Conservation (phyloP, 768 basidiomycete species). For the Cystofilobasidium macerans region DNA sequence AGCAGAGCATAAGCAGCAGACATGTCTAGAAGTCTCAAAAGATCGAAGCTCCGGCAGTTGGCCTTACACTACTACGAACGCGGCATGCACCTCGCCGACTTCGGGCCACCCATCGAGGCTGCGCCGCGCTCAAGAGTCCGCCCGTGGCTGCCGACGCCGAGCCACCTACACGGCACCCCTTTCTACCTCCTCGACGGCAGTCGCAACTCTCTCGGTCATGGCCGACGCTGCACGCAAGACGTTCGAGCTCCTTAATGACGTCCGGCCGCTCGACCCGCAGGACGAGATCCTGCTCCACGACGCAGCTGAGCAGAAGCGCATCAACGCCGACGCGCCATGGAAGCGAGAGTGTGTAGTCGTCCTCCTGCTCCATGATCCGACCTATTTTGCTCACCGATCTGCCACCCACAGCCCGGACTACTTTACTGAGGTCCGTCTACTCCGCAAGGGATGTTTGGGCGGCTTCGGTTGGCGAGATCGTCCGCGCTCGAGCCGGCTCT, state of each 20-base stretch:
- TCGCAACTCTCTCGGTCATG: constrained; percentile 12
- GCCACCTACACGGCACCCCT: too few relatives aligned
- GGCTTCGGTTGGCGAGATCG: not conserved
- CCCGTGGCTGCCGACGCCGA: too few relatives aligned
- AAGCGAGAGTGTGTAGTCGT: constrained; percentile 55
- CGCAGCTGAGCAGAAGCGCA: constrained; percentile 40
- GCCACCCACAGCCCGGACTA: constrained; percentile 40
- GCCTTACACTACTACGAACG: too few relatives aligned
- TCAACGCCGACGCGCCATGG: constrained; percentile 70
- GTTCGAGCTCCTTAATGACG: constrained; percentile 40
- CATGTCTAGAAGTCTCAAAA: too few relatives aligned
- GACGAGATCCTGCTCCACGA: constrained; percentile 39
- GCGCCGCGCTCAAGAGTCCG: too few relatives aligned
- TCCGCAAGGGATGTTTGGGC: too few relatives aligned
- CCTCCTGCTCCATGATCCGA: not conserved
- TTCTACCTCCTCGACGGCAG: too few relatives aligned
- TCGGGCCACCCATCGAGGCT: too few relatives aligned
- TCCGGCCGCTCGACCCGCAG: constrained; percentile 33
- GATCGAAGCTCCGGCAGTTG: too few relatives aligned
- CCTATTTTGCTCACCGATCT: not conserved
- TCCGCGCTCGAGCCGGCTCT: not conserved
- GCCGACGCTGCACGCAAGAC: constrained; percentile 33
- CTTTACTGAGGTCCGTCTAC: constrained; percentile 43
- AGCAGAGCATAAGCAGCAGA: too few relatives aligned
- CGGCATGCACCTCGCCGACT: too few relatives aligned